Conservation (phyloP, 805 yeast genomes). For the Candida berthetii region DNA sequence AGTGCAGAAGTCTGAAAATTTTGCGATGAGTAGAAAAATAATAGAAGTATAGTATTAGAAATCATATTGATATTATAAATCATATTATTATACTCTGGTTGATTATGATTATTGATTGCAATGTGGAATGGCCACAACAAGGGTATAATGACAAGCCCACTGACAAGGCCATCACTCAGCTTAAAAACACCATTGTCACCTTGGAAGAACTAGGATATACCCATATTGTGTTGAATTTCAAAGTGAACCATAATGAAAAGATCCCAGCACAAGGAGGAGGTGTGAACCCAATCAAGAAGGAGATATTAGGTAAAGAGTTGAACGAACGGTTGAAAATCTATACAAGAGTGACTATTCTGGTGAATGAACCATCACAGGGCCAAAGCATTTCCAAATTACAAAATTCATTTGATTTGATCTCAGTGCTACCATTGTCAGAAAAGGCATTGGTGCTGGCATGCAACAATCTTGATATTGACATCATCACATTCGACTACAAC, state of each 20-base stretch:
- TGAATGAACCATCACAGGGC: conserved; percentile 74
- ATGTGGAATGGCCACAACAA: conserved; percentile 66
- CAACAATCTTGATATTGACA: conserved; percentile 71
- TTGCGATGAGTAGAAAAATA: too few species aligned
- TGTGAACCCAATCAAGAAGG: conserved; percentile 36
- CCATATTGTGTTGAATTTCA: conserved; percentile 70
- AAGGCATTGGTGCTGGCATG: conserved; percentile 72
- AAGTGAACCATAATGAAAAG: conserved; percentile 42
- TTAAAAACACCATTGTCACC: conserved; percentile 46
- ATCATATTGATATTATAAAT: too few species aligned
- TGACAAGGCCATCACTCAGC: conserved; percentile 30
- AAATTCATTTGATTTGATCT: conserved; percentile 66
- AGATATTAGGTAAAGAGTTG: conserved; percentile 16
- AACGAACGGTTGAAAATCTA: conserved; percentile 39
- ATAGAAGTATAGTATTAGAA: neutral
- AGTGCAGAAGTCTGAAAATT: too few species aligned
- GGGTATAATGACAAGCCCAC: conserved; percentile 38
- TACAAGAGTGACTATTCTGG: conserved; percentile 67
- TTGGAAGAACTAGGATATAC: conserved; percentile 63
- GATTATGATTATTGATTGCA: conserved; percentile 56
- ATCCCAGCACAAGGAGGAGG: conserved; percentile 37
- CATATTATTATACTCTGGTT: too few species aligned
- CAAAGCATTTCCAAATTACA: conserved; percentile 42
- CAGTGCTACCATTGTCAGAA: conserved; percentile 78
- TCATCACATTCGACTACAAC: conserved; percentile 66